A percentile compares a stretch with the other conserved stretches of the same genome.
Evolutionary conservation across 1,284 basidiomycete species (phyloP).

Genomic region (Puccinia novopanici): DNA sequence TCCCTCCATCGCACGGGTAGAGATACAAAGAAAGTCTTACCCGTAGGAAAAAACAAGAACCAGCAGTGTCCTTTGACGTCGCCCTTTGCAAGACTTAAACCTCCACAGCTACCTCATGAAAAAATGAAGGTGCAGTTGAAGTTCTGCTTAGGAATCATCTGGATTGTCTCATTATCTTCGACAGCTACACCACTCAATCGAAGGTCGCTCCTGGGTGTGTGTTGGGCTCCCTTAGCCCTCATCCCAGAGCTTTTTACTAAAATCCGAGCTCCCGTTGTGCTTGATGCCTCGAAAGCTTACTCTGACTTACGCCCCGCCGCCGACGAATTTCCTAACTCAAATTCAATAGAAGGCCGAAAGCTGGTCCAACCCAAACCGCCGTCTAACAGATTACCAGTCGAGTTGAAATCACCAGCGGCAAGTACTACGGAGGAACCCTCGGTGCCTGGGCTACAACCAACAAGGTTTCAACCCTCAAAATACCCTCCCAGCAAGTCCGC

Average conservation of each 20-base stretch:
- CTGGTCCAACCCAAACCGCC: background rate
- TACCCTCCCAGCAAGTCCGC: background rate
- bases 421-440: background rate
- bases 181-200: background rate
- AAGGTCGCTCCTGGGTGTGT: background rate
- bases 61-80: background rate
- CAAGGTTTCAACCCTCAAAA: background rate
- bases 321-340: background rate
- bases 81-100: background rate
- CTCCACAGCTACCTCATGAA: background rate
- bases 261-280: background rate
- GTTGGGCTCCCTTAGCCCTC: no score
- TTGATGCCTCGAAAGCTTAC: background rate
- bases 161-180: slow-evolving; percentile 3
- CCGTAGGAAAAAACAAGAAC: background rate
- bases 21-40: no score
- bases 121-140: background rate
- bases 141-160: background rate
- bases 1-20: background rate
- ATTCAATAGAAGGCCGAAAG: background rate
- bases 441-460: background rate
- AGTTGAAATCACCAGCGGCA: background rate
- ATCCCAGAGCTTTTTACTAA: no score
- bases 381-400: background rate
- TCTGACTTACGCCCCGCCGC: background rate